These are phyloP conservation scores for Orbilia javanica DNA, from an alignment of 2,329 filamentous ascomycete species.

Conservation along the genomic window DNA sequence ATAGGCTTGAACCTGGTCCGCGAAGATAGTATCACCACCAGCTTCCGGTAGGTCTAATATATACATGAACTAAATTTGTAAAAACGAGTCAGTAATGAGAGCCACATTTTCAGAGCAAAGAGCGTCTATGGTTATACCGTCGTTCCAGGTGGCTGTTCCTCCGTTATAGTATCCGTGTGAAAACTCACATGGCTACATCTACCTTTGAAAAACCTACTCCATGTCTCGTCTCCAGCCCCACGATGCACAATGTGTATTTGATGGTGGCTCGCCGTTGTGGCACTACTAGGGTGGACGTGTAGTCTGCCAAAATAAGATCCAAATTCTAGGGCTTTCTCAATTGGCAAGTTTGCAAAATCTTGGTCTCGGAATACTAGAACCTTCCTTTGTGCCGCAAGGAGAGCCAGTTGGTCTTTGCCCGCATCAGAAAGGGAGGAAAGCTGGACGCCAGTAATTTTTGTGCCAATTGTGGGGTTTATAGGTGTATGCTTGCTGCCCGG, in stretches of 20 bases:
- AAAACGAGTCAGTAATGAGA: neutral
- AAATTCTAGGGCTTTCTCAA: constrained; percentile 76
- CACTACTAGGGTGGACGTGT: constrained; percentile 77
- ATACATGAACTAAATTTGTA: constrained; percentile 78
- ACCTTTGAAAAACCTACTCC: constrained; percentile 74
- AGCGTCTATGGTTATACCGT: constrained; percentile 66
- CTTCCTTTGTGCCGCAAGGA: constrained; percentile 80
- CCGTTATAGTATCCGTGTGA: constrained; percentile 91
- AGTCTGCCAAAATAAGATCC: constrained; percentile 83
- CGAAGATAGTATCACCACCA: constrained; percentile 88
- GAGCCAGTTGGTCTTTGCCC: constrained; percentile 81
- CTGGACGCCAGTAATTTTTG: constrained; percentile 79
- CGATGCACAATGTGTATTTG: constrained; percentile 84
- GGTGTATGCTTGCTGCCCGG: constrained; percentile 67
- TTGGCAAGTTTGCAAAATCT: constrained; percentile 78
- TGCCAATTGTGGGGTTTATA: constrained; percentile 79
- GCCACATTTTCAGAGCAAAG: neutral
- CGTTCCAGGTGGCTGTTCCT: constrained; percentile 87
- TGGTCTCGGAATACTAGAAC: constrained; percentile 84
- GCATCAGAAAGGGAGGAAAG: constrained; percentile 76
- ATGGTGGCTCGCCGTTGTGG: constrained; percentile 76
- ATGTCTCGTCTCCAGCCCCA: constrained; percentile 74
- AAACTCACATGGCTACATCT: constrained; percentile 85
- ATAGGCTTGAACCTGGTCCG: constrained; percentile 83
- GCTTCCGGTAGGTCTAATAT: constrained; percentile 73